Conservation (phyloP, 2,329 filamentous ascomycete genomes). For the Magnaporthiopsis incrustans region DNA sequence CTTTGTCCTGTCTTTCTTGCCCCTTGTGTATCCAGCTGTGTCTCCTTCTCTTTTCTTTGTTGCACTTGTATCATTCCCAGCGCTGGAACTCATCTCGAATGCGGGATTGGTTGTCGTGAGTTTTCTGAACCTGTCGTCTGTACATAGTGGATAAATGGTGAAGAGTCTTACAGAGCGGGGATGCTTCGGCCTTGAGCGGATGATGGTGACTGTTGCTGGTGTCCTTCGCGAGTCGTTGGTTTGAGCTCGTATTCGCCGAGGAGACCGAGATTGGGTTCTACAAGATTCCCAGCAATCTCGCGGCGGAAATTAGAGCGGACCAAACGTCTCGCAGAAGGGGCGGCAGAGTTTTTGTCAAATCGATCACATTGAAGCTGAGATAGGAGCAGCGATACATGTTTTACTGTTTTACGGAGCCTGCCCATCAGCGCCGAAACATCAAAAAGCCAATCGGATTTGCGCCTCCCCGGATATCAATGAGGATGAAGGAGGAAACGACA, state of each 20-base stretch:
- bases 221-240: too few species aligned
- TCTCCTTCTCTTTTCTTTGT: constrained; percentile 1
- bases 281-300: neutral
- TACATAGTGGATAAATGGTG: constrained; percentile 7
- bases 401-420: neutral
- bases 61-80: neutral
- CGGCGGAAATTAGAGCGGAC: neutral
- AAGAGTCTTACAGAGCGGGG: neutral
- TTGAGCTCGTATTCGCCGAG: neutral
- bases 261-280: neutral
- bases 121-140: constrained; percentile 1
- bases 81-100: neutral
- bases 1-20: constrained; percentile 1
- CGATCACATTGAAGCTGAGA: neutral
- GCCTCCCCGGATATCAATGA: too few species aligned
- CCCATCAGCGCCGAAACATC: too few species aligned
- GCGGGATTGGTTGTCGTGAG: neutral
- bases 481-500: too few species aligned
- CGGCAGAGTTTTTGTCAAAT: too few species aligned
- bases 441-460: too few species aligned
- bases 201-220: too few species aligned
- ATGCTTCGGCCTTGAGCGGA: neutral
- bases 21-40: neutral
- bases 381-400: neutral
- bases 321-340: neutral